These are phyloP conservation scores for Chlorophyllum brunneum DNA, from an alignment of 768 basidiomycete species.

Conservation along the genomic window DNA sequence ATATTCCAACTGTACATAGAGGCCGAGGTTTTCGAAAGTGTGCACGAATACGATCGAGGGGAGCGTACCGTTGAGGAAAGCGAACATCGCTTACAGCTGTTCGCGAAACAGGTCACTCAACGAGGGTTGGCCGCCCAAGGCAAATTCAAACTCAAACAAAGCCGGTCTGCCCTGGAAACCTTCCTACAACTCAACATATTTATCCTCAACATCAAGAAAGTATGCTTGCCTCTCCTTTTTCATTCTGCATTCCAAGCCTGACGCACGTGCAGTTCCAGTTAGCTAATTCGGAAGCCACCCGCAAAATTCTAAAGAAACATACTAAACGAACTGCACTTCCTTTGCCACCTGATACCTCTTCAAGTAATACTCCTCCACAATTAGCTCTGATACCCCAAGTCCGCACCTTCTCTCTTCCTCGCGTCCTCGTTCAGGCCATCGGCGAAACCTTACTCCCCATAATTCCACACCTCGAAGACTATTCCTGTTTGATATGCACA, in stretches of 20 bases:
- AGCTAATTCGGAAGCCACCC: constrained; percentile 84
- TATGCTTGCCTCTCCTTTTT: constrained; percentile 20
- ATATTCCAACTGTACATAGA: constrained; percentile 88
- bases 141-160: constrained; percentile 54
- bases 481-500: constrained; percentile 84
- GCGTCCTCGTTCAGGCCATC: constrained; percentile 71
- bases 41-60: constrained; percentile 59
- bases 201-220: constrained; percentile 81
- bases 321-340: constrained; percentile 85
- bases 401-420: constrained; percentile 27
- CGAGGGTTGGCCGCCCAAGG: constrained; percentile 51
- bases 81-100: constrained; percentile 60
- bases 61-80: constrained; percentile 68
- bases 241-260: neutral
- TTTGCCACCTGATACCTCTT: constrained; percentile 29
- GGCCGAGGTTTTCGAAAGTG: constrained; percentile 78
- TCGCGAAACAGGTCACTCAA: constrained; percentile 54
- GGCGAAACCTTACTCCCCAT: constrained; percentile 79
- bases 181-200: constrained; percentile 78
- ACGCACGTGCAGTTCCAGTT: constrained; percentile 55
- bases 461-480: constrained; percentile 79
- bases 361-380: constrained; percentile 13
- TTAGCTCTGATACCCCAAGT: constrained; percentile 8
- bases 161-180: constrained; percentile 54
- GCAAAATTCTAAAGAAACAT: constrained; percentile 95